These are phyloP conservation scores for Phytopythium boreale DNA, from an alignment of 352 stramenopile genomes.

Conservation along the genomic window DNA sequence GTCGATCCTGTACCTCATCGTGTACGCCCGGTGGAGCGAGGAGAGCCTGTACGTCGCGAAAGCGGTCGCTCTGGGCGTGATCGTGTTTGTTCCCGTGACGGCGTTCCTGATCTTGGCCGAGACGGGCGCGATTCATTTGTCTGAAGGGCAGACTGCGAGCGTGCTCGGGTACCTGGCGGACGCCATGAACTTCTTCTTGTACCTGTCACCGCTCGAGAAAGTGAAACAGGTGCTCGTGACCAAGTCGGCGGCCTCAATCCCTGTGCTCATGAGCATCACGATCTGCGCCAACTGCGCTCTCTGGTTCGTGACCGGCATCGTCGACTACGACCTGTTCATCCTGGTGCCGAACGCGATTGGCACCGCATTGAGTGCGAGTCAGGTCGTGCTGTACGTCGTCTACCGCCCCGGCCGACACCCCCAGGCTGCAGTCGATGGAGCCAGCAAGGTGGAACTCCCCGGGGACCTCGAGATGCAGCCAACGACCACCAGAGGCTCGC, in stretches of 20 bases:
- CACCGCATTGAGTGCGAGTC: slow-evolving; percentile 13
- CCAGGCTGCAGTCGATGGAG: neutral
- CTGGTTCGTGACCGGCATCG: slow-evolving; percentile 36
- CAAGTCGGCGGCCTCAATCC: slow-evolving; percentile 23
- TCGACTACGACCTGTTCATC: slow-evolving; percentile 36
- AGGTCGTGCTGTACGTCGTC: slow-evolving; percentile 26
- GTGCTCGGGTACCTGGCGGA: slow-evolving; percentile 6
- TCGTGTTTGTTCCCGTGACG: slow-evolving; percentile 5
- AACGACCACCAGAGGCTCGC: neutral
- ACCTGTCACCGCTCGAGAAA: slow-evolving; percentile 28
- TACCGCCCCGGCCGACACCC: slow-evolving; percentile 13
- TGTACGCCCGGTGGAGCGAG: slow-evolving; percentile 29
- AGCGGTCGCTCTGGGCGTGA: neutral
- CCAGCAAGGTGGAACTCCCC: neutral
- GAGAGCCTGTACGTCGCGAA: slow-evolving; percentile 14
- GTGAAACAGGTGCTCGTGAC: slow-evolving; percentile 26
- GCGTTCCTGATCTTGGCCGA: slow-evolving; percentile 1
- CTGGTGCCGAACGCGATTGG: slow-evolving; percentile 25
- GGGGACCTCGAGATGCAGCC: neutral
- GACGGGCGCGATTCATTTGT: neutral
- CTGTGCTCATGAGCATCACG: slow-evolving; percentile 22
- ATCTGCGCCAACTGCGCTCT: slow-evolving; percentile 21
- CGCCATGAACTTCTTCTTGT: slow-evolving; percentile 14
- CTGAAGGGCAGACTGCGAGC: neutral
- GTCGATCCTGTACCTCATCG: slow-evolving; percentile 27